These are phyloP conservation scores for Wickerhamomyces pijperi DNA, from an alignment of 805 yeast species.

Conservation along the genomic window DNA sequence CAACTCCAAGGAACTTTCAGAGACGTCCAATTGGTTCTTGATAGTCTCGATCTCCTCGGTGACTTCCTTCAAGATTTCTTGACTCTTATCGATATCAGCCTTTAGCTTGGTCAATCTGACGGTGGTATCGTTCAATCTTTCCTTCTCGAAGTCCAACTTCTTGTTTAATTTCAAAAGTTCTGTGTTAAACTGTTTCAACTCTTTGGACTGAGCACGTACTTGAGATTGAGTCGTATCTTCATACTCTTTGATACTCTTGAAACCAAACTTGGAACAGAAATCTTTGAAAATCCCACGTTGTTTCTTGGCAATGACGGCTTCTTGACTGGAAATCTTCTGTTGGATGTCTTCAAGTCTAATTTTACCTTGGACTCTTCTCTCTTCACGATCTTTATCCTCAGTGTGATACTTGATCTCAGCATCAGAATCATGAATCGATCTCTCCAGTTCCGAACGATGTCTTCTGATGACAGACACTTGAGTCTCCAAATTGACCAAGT, in stretches of 20 bases:
- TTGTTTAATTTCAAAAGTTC: constrained; percentile 51
- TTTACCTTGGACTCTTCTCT: constrained; percentile 16
- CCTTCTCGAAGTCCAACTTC: constrained; percentile 54
- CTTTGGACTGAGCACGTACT: constrained; percentile 44
- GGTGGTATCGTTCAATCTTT: constrained; percentile 41
- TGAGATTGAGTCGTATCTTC: constrained; percentile 57
- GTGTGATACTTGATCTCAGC: constrained; percentile 43
- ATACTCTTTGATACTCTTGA: constrained; percentile 50
- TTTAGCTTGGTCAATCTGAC: constrained; percentile 34
- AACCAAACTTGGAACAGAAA: constrained; percentile 46
- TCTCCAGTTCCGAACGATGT: constrained; percentile 30
- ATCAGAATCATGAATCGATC: constrained; percentile 32
- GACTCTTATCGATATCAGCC: constrained; percentile 26
- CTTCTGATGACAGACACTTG: constrained; percentile 33
- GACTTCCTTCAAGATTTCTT: constrained; percentile 21
- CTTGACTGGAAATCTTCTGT: constrained; percentile 18
- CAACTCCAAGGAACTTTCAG: constrained; percentile 31
- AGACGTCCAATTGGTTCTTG: constrained; percentile 23
- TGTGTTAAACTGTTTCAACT: constrained; percentile 47
- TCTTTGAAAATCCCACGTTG: constrained; percentile 35
- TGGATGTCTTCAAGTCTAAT: constrained; percentile 14
- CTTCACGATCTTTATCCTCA: constrained; percentile 20
- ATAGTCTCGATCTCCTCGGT: constrained; percentile 22
- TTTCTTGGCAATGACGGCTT: constrained; percentile 21
- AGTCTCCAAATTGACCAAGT: constrained; percentile 37